Evolutionary conservation across 768 basidiomycete genomes (phyloP), one percentile per base, ranked within the genome.

Genomic region (Goffeauzyma gilvescens): DNA sequence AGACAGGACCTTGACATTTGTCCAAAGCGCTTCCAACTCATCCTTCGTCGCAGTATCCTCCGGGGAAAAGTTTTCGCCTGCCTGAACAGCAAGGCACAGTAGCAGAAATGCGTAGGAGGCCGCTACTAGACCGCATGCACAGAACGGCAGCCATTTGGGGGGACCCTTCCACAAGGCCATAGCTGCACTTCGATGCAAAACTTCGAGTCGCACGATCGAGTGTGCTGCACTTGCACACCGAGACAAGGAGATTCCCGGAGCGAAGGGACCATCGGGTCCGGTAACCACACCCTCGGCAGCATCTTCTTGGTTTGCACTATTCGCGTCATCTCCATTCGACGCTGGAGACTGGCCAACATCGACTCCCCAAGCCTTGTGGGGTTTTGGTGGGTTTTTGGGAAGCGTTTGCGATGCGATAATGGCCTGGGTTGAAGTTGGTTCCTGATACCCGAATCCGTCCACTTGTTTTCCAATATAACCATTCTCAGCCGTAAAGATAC

Each of bases 321-420:
- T 25, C 5, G 4, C 5, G 2, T 9, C 24, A 25, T 41, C 36
- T 9, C 33, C 46, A 22, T 41, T 37, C 18, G 15, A 24, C 14
- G 26, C 22, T 12, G 45, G 52, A 36, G 24, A 34, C 36, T 22
- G 54, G 44, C 9, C 26, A 13, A 50, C 51, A 32, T 59, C 59
- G 3, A 63, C 61, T 14, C 61, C 61, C 61, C 61, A 63, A n/a
- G 61, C 59, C 35, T 58, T 57, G 46, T 59, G 57, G 4, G 51
- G 51, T 27, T 52, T 53, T 12, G 35, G 23, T 14, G 45, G 50
- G 6, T 42, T 48, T 26, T 13, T 20, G 26, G 10, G 6, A 36
- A 20, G 34, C 25, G 6, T 34, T 36, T 5, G 15, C n/a, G 5
- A 17, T 23, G 8, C 25, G 25, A 24, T 24, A 28, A 4, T 22